A percentile compares a stretch with the other conserved stretches of the same genome.
Evolutionary conservation across 1,284 basidiomycete species (phyloP).

Genomic region (Boletus sp.): DNA sequence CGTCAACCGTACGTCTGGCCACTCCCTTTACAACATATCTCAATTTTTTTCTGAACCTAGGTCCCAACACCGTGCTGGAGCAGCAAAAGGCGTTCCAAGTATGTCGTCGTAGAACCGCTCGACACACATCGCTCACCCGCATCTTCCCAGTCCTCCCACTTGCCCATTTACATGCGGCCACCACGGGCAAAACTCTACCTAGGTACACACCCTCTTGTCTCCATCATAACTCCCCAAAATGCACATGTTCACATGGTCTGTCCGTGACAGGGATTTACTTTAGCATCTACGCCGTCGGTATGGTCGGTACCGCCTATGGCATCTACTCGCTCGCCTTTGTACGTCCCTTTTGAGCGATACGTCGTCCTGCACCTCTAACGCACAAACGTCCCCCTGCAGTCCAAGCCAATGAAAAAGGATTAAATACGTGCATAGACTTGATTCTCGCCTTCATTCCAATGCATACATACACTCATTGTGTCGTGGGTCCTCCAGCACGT

Average conservation of each 20-base stretch:
- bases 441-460: conserved; percentile 8
- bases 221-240: too few species aligned
- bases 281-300: conserved; percentile 49
- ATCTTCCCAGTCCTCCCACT: conserved; percentile 32
- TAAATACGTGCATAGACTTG: conserved; percentile 18
- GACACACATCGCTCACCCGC: conserved; percentile 7
- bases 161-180: conserved; percentile 44
- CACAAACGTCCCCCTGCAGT: conserved; percentile 4
- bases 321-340: conserved; percentile 51
- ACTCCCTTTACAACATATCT: not conserved
- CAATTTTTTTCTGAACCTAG: conserved; percentile 24
- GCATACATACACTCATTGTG: conserved; percentile 8
- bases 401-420: conserved; percentile 27
- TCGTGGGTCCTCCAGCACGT: not conserved
- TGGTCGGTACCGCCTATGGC: conserved; percentile 49
- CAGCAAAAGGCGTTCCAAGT: conserved; percentile 67
- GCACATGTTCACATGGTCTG: not conserved
- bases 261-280: conserved; percentile 49
- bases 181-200: conserved; percentile 48
- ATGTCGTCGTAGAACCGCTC: conserved; percentile 9
- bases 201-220: conserved; percentile 31
- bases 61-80: conserved; percentile 60
- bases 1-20: conserved; percentile 42
- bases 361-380: not conserved
- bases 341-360: conserved; percentile 21